Conservation (phyloP, 176 grass and related monocot genomes). For the Lolium perenne region DNA sequence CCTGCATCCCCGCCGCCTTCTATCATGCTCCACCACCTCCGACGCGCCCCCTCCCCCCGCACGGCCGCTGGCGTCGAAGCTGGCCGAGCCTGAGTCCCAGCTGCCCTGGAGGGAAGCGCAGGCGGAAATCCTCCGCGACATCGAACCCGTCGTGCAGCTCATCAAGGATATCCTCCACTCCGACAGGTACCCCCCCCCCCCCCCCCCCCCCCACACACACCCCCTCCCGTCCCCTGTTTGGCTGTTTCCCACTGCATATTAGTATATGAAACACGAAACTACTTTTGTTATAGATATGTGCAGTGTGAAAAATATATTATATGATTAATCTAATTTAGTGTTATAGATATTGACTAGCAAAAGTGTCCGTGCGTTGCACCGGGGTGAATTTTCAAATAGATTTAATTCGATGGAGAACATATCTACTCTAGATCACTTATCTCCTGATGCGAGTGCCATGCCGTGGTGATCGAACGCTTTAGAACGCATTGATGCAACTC, state of each 20-base stretch:
- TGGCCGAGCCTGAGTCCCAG: slow-evolving; percentile 19
- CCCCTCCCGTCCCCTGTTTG: background rate
- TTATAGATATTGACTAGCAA: too few relatives aligned
- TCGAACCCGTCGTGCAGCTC: slow-evolving; percentile 60
- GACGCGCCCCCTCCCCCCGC: slow-evolving; percentile 31
- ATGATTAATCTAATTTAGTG: too few relatives aligned
- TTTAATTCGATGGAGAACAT: too few relatives aligned
- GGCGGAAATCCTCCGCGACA: slow-evolving; percentile 66
- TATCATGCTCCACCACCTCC: slow-evolving; percentile 31
- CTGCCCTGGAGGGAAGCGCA: slow-evolving; percentile 60
- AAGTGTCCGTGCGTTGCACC: too few relatives aligned
- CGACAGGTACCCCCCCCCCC: slow-evolving; percentile 49
- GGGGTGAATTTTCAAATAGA: too few relatives aligned
- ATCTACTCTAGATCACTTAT: too few relatives aligned
- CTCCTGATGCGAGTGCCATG: too few relatives aligned
- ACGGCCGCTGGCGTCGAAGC: slow-evolving; percentile 38
- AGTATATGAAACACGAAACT: background rate
- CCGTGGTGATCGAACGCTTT: too few relatives aligned
- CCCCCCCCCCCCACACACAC: too few relatives aligned
- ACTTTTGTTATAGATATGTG: background rate
- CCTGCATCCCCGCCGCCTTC: slow-evolving; percentile 26
- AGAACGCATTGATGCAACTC: too few relatives aligned
- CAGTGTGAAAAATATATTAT: too few relatives aligned
- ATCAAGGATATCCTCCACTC: slow-evolving; percentile 91
- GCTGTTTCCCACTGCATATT: background rate